A percentile compares a stretch with the other conserved stretches of the same genome.
phyloP scores from a whole-genome alignment of 2,329 filamentous ascomycete species.

The Botrytis medusae region DNA sequence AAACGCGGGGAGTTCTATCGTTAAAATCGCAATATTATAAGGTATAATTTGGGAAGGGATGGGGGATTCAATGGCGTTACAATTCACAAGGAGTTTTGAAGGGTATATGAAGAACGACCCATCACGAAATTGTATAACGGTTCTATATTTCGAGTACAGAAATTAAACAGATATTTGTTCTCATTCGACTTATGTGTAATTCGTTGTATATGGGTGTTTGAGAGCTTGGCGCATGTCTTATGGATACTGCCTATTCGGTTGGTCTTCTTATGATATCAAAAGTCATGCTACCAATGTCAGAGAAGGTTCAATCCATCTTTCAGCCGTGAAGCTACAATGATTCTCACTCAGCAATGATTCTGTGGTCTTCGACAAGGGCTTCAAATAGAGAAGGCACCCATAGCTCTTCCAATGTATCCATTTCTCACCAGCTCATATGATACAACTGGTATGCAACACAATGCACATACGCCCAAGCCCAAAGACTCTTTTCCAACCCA shows the following conservation, averaged over 20 bases:
- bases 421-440: background rate
- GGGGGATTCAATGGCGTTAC: conserved; percentile 26
- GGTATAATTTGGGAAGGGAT: conserved; percentile 5
- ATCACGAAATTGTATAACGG: conserved; percentile 22
- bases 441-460: conserved; percentile 7
- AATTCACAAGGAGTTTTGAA: conserved; percentile 6
- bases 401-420: background rate
- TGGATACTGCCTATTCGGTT: background rate
- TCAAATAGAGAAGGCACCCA: background rate
- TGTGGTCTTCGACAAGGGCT: background rate
- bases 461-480: background rate
- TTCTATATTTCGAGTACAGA: conserved; percentile 4
- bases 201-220: background rate
- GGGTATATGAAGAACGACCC: conserved; percentile 11
- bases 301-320: background rate
- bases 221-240: background rate
- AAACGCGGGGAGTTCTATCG: conserved; percentile 97
- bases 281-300: background rate
- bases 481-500: conserved; percentile 12
- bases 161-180: background rate
- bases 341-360: background rate
- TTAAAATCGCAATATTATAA: conserved; percentile 43
- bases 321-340: background rate
- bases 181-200: background rate
- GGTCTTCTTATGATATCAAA: background rate